phyloP scores from a whole-genome alignment of 768 basidiomycete genomes.

The Sistotremastrum suecicum region DNA sequence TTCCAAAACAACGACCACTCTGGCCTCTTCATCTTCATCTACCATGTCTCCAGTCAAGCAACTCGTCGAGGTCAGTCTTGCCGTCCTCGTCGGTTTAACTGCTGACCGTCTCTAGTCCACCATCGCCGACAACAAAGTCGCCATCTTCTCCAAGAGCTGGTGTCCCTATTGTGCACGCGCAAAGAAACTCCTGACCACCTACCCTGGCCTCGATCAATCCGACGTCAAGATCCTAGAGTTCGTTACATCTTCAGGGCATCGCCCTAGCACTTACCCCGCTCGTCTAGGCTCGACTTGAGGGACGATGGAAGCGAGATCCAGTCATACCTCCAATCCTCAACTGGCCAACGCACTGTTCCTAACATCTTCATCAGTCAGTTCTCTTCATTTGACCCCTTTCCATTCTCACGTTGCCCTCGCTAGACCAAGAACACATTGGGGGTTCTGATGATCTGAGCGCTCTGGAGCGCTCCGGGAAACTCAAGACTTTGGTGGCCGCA shows the following conservation, averaged over 20 bases:
- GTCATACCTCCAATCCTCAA: slow-evolving; percentile 45
- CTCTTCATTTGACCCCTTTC: not conserved
- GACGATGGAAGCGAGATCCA: slow-evolving; percentile 54
- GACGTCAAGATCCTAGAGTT: slow-evolving; percentile 33
- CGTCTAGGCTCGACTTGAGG: slow-evolving; percentile 40
- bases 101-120: slow-evolving; percentile 19
- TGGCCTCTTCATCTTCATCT: too few species aligned
- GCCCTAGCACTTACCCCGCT: not conserved
- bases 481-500: too few species aligned
- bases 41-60: slow-evolving; percentile 11
- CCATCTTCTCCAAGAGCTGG: slow-evolving; percentile 45
- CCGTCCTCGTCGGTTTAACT: not conserved
- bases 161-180: slow-evolving; percentile 40
- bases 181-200: slow-evolving; percentile 28
- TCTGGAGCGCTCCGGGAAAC: too few species aligned
- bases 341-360: slow-evolving; percentile 59
- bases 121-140: slow-evolving; percentile 36
- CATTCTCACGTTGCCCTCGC: not conserved
- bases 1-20: too few species aligned
- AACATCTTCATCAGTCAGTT: slow-evolving; percentile 59
- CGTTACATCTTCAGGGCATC: slow-evolving; percentile 8
- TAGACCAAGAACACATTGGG: slow-evolving; percentile 12
- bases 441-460: slow-evolving; percentile 1
- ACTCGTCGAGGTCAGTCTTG: slow-evolving; percentile 26
- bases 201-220: slow-evolving; percentile 20